Percentiles rank a stretch among this genome's conserved stretches.
These are phyloP conservation scores for Blastocystis sp. DNA, from an alignment of 352 stramenopile species.

Conservation along the genomic window DNA sequence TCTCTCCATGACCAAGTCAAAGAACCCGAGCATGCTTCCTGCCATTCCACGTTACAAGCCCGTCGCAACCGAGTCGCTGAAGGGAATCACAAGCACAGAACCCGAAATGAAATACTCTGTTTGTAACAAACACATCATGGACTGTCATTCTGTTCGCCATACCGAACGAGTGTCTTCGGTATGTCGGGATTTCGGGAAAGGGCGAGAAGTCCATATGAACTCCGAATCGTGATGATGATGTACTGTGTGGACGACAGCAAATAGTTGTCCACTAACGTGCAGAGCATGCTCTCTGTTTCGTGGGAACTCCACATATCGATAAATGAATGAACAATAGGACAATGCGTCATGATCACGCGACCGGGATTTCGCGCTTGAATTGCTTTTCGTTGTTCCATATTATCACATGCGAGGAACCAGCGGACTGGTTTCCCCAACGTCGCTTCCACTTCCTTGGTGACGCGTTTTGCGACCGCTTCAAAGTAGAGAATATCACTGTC, in stretches of 20 bases:
- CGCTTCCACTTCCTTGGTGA: neutral
- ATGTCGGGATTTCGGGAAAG: slow-evolving; percentile 8
- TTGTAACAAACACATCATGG: neutral
- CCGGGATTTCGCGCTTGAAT: neutral
- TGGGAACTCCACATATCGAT: neutral
- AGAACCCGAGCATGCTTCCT: neutral
- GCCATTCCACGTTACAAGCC: slow-evolving; percentile 22
- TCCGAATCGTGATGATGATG: neutral
- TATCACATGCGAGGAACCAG: slow-evolving; percentile 10
- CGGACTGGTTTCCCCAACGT: neutral
- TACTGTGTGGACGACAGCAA: neutral
- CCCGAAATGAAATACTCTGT: slow-evolving; percentile 4
- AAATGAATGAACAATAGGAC: neutral
- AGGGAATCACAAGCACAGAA: neutral
- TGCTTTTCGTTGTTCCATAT: neutral
- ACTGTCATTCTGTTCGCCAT: slow-evolving; percentile 2
- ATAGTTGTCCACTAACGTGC: slow-evolving; percentile 35
- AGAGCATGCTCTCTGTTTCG: neutral
- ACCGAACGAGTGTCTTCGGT: neutral
- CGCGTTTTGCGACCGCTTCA: neutral
- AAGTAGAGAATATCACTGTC: neutral
- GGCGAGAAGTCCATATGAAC: slow-evolving; percentile 13
- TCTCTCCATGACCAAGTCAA: neutral
- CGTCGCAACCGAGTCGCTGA: neutral
- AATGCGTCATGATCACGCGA: neutral